phyloP scores from a whole-genome alignment of 2,329 filamentous ascomycete species.

The Cytospora leucostoma region DNA sequence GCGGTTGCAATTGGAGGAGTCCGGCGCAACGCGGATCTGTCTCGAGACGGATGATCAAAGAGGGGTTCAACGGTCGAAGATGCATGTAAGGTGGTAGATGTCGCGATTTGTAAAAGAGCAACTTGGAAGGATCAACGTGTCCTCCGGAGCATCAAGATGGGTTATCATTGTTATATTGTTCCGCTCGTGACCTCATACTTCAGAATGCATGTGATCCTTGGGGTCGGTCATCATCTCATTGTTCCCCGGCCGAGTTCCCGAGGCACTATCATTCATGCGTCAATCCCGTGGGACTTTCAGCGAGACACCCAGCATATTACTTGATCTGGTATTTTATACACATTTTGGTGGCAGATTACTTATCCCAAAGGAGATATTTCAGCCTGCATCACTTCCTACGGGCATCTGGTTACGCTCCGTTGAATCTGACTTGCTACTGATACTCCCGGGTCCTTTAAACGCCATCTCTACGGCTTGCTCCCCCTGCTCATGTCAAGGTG shows the following conservation, averaged over 20 bases:
- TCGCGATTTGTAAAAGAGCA: not conserved
- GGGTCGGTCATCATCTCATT: not conserved
- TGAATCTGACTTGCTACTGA: not conserved
- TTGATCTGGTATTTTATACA: not conserved
- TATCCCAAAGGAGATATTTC: not conserved
- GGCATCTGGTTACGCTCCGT: not conserved
- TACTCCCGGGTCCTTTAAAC: not conserved
- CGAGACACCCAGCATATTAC: constrained; percentile 18
- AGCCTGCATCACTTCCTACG: not conserved
- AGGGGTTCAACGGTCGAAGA: not conserved
- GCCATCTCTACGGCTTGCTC: not conserved
- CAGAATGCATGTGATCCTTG: constrained; percentile 10
- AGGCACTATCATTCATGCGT: not conserved
- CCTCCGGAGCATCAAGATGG: not conserved
- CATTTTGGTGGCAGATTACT: not conserved
- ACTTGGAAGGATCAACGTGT: not conserved
- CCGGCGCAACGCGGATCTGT: too few species aligned
- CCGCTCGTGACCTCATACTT: not conserved
- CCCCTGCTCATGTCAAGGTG: not conserved
- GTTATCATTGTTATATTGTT: not conserved
- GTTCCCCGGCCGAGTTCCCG: constrained; percentile 14
- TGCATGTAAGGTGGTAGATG: not conserved
- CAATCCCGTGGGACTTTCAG: not conserved
- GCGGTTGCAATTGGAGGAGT: too few species aligned
- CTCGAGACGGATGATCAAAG: not conserved